Evolutionary conservation across 2,329 filamentous ascomycete species (phyloP).

Genomic region (Niveomyces coronatus): DNA sequence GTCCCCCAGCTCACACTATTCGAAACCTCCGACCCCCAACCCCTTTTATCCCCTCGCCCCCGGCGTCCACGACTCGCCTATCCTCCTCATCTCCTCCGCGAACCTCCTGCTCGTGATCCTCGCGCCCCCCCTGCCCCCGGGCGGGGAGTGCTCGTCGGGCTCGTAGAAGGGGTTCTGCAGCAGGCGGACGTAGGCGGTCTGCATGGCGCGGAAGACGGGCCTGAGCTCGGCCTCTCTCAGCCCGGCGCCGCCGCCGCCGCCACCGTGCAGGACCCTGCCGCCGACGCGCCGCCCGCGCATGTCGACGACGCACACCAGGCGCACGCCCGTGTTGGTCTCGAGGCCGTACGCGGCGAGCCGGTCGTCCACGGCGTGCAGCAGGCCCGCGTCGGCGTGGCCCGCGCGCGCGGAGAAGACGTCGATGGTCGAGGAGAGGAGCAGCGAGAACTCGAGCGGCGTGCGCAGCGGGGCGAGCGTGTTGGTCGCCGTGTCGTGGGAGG

Average conservation of each 20-base stretch:
- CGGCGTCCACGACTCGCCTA: conserved; percentile 77
- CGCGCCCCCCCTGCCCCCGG: conserved; percentile 42
- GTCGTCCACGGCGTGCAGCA: conserved; percentile 90
- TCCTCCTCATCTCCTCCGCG: conserved; percentile 68
- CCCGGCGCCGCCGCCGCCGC: conserved; percentile 42
- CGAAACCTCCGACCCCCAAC: not conserved
- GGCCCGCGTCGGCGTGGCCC: conserved; percentile 67
- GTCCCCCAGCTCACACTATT: not conserved
- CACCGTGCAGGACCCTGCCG: conserved; percentile 19
- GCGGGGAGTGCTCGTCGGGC: conserved; percentile 69
- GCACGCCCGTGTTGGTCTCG: conserved; percentile 90
- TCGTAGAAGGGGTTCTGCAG: conserved; percentile 93
- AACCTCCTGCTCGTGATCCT: conserved; percentile 78
- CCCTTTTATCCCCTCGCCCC: conserved; percentile 42
- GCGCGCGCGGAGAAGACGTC: conserved; percentile 82
- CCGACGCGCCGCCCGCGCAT: conserved; percentile 61
- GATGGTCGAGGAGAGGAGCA: conserved; percentile 81
- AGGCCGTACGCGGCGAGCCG: conserved; percentile 88
- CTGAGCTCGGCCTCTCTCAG: conserved; percentile 81
- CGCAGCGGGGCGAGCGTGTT: conserved; percentile 47
- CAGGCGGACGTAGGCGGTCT: conserved; percentile 80
- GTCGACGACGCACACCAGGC: conserved; percentile 83
- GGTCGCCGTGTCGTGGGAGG: conserved; percentile 52
- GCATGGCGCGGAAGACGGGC: conserved; percentile 81
- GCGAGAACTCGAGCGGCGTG: conserved; percentile 78